phyloP scores from a whole-genome alignment of 441 rosid genomes.

The Euphorbia corollata region DNA sequence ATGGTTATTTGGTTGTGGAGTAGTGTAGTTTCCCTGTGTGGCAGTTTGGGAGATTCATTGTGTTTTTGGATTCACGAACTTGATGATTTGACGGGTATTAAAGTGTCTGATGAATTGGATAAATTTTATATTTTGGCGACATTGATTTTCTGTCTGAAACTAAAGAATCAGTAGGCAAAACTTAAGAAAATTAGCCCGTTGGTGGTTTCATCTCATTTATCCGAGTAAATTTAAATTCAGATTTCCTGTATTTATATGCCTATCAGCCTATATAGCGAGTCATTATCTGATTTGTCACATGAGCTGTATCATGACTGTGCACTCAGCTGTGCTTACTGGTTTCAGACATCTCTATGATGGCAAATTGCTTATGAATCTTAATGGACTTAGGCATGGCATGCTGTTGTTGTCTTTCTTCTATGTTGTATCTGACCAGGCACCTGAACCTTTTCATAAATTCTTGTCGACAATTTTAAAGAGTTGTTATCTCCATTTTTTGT shows the following conservation, averaged over 20 bases:
- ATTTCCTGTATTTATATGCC: neutral
- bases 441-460: neutral
- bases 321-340: neutral
- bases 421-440: neutral
- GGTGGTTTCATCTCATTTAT: neutral
- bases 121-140: neutral
- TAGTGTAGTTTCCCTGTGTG: neutral
- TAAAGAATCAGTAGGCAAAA: neutral
- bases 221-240: neutral
- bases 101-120: neutral
- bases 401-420: neutral
- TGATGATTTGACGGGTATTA: neutral
- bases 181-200: neutral
- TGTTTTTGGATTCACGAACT: neutral
- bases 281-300: neutral
- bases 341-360: neutral
- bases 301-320: neutral
- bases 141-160: neutral
- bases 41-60: conserved; percentile 3
- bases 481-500: neutral
- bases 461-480: neutral
- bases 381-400: neutral
- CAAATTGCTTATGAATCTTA: neutral
- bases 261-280: neutral
- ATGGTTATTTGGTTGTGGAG: neutral